A percentile compares a stretch with the other conserved stretches of the same genome.
phyloP scores from a whole-genome alignment of 768 basidiomycete species.

The Russula olivacea region DNA sequence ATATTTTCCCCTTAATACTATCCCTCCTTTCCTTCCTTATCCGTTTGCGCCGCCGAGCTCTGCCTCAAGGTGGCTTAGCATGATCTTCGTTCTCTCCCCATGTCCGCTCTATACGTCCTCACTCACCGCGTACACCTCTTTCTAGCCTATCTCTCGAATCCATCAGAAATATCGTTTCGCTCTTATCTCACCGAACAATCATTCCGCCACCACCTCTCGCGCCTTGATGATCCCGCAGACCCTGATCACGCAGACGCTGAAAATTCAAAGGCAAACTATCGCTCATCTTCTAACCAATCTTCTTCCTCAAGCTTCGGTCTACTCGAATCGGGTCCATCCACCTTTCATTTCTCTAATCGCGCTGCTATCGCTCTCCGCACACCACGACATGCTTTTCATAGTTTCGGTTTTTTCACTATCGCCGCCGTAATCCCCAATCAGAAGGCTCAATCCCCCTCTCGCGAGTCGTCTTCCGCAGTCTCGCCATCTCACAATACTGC shows the following conservation, averaged over 20 bases:
- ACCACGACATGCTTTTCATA: constrained; percentile 81
- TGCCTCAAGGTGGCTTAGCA: neutral
- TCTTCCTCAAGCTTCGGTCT: constrained; percentile 23
- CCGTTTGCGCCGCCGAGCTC: neutral
- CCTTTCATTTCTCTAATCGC: constrained; percentile 87
- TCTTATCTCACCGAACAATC: constrained; percentile 96
- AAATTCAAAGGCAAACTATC: constrained; percentile 25
- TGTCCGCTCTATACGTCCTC: constrained; percentile 20
- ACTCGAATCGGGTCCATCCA: constrained; percentile 33
- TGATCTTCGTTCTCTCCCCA: neutral
- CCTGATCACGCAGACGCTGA: constrained; percentile 37
- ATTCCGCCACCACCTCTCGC: constrained; percentile 88
- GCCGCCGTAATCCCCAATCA: constrained; percentile 64
- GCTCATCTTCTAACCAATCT: constrained; percentile 25
- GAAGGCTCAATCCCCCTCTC: constrained; percentile 19
- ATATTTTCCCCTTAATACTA: constrained; percentile 7
- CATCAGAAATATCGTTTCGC: constrained; percentile 88
- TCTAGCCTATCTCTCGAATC: constrained; percentile 91
- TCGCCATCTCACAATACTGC: constrained; percentile 1
- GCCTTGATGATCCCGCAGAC: constrained; percentile 68
- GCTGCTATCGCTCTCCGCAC: constrained; percentile 91
- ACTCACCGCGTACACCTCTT: constrained; percentile 22
- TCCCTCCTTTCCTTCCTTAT: constrained; percentile 4
- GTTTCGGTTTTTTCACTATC: constrained; percentile 81
- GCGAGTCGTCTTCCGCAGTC: constrained; percentile 18